Conservation (phyloP, 139 green algal genomes). For the Astrephomene gubernaculifera region DNA sequence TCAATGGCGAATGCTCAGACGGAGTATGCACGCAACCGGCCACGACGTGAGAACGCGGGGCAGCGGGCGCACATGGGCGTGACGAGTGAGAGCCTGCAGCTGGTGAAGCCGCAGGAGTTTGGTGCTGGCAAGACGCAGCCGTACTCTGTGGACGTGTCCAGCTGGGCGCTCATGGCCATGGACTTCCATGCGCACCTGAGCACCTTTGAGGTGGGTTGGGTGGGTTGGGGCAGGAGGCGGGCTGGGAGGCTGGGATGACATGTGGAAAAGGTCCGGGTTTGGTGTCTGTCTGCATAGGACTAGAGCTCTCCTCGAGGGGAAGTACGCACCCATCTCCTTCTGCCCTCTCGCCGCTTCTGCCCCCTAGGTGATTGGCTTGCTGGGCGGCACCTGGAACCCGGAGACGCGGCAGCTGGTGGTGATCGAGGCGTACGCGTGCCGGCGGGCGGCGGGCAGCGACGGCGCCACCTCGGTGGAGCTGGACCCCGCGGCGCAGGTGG, state of each 20-base stretch:
- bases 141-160: constrained; percentile 67
- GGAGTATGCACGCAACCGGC: constrained; percentile 77
- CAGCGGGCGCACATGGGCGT: constrained; percentile 61
- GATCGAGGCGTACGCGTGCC: constrained; percentile 42
- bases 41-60: constrained; percentile 57
- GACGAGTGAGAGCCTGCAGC: constrained; percentile 77
- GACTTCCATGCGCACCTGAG: constrained; percentile 87
- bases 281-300: not conserved
- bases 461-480: constrained; percentile 81
- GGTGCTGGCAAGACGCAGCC: constrained; percentile 69
- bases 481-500: constrained; percentile 75
- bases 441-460: constrained; percentile 47
- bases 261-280: not conserved
- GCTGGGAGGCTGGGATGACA: not conserved
- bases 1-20: constrained; percentile 45
- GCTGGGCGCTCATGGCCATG: constrained; percentile 73
- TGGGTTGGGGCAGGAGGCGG: not conserved
- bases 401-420: constrained; percentile 50
- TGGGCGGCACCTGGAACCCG: constrained; percentile 71
- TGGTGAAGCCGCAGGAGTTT: constrained; percentile 73
- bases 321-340: not conserved
- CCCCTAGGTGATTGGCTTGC: constrained; percentile 74
- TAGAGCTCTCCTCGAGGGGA: too few species aligned
- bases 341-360: not conserved
- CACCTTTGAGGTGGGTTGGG: constrained; percentile 60